Percentiles rank a stretch among this genome's conserved stretches.
Conservation (phyloP, 441 rosid genomes). For the Croton setiger region DNA sequence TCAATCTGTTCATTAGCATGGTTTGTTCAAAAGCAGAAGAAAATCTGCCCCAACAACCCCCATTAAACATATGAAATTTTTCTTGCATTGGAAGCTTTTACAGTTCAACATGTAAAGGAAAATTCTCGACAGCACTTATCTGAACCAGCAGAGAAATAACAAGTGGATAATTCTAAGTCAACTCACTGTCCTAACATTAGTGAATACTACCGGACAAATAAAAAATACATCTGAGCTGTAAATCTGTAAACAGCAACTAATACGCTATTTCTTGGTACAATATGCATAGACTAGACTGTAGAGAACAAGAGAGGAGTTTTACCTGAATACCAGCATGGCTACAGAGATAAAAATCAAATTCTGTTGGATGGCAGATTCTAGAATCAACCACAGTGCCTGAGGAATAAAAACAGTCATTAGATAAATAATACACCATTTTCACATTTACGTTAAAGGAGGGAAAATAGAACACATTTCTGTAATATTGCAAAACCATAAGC, state of each 20-base stretch:
- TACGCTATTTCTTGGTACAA: not conserved
- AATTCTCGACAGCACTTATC: not conserved
- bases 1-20: not conserved
- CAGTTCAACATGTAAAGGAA: not conserved
- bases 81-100: too few species aligned
- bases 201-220: not conserved
- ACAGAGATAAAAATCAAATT: constrained; percentile 92
- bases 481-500: not conserved
- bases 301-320: constrained; percentile 5
- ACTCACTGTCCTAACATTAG: not conserved
- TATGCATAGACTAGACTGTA: not conserved
- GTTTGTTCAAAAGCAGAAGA: not conserved
- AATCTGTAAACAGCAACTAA: not conserved
- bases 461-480: not conserved
- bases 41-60: not conserved
- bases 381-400: constrained; percentile 94
- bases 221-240: not conserved
- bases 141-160: too few species aligned
- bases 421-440: not conserved
- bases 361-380: constrained; percentile 93
- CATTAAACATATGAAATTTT: not conserved
- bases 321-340: constrained; percentile 99
- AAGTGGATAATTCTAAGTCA: not conserved
- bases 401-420: constrained; percentile 13
- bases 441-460: not conserved